Base-by-base conservation (phyloP, 169 alveolate species). In the Plasmodium cynomolgi region DNA sequence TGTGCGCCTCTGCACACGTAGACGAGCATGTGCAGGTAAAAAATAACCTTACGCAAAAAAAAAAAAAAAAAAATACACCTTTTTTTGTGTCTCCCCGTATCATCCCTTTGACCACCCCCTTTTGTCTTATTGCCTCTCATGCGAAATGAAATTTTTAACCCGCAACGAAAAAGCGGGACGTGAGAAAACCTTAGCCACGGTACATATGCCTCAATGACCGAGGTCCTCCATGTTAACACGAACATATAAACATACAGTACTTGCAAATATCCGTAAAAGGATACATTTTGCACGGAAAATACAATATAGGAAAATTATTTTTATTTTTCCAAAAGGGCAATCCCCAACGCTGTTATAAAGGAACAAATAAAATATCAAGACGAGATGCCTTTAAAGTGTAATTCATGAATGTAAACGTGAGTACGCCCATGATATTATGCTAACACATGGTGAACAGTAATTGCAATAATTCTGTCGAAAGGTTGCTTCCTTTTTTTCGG, bases 301-400 rank as follows among this genome's bases (percentile, higher is more conserved):
- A 62, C 15, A 20, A 20, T n/a, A 62, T 26, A 3, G 34, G 75
- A 26, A 62, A 68, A 23, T 68, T 23, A 68, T 68, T 68, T 68
- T 11, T 68, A 68, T 29, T 26, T 29, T 68, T 68, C 39, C 77
- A 68, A 8, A 23, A 23, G 77, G 77, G n/a, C n/a, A 68, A 33
- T 68, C 37, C 31, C 77, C n/a, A 68, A 11, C n/a, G 77, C 77
- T 68, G 77, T 68, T 68, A 68, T 68, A 68, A 68, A 68, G 77
- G 77, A 26, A 68, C 37, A 68, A 8, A 68, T 68, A 29, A 68
- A 68, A 29, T 29, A 29, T 68, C 15, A 23, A 68, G 39, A n/a
- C n/a, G 77, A 26, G 31, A 26, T 15, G 37, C n/a, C 41, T 68
- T 68, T 7, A 68, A 68, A 68, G 77, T 68, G 77, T 68, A 68